These are phyloP conservation scores for Ailanthus altissimus DNA, from an alignment of 345 rosid species.

Conservation along the genomic window DNA sequence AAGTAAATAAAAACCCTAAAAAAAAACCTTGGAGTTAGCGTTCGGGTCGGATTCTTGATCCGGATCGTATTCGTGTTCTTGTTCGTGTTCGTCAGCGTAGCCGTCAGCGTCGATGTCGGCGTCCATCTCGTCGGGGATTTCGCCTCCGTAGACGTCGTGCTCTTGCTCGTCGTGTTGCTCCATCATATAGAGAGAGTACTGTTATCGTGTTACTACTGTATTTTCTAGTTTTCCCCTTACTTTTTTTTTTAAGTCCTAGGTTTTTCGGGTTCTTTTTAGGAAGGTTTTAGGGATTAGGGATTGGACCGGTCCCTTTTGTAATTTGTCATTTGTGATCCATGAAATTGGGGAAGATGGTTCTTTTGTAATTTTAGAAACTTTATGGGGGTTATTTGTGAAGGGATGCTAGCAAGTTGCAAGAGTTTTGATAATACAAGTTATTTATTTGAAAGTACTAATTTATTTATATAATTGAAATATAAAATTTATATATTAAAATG, in stretches of 20 bases:
- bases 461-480: too few species aligned
- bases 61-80: constrained; percentile 34
- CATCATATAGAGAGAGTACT: constrained; percentile 23
- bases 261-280: constrained; percentile 11
- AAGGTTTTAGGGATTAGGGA: background rate
- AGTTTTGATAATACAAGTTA: background rate
- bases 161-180: constrained; percentile 71
- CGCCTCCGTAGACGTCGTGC: constrained; percentile 88
- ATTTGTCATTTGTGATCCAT: background rate
- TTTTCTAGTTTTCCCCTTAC: too few species aligned
- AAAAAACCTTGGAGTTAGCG: constrained; percentile 59
- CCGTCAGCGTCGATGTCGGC: constrained; percentile 64
- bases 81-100: constrained; percentile 17
- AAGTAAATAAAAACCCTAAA: background rate
- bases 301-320: background rate
- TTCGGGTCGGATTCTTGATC: constrained; percentile 51
- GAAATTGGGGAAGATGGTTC: constrained; percentile 11
- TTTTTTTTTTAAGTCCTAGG: constrained; percentile 10
- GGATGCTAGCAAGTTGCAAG: background rate
- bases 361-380: background rate
- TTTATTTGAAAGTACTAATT: too few species aligned
- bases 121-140: constrained; percentile 84
- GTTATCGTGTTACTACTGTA: background rate
- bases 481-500: too few species aligned
- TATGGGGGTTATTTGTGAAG: background rate